phyloP scores from a whole-genome alignment of 345 rosid species.

The Eucalyptus regnans region DNA sequence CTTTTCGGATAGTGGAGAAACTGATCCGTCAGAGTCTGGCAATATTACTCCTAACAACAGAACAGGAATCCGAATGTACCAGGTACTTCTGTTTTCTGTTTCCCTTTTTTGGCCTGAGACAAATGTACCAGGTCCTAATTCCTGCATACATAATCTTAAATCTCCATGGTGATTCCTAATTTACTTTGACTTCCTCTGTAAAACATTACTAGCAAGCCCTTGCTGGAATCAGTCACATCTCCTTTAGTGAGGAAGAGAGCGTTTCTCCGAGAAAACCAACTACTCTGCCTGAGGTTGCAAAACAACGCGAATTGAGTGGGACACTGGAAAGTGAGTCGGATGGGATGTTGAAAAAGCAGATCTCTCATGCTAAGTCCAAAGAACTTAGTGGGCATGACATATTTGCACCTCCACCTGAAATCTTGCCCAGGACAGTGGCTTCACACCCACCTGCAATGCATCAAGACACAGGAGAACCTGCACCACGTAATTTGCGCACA shows the following conservation, averaged over 20 bases:
- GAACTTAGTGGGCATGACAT: constrained; percentile 94
- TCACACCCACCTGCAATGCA: constrained; percentile 51
- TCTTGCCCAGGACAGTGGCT: constrained; percentile 56
- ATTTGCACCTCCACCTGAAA: constrained; percentile 97
- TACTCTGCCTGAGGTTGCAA: constrained; percentile 68
- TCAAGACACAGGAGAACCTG: constrained; percentile 52
- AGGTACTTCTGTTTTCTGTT: constrained; percentile 17
- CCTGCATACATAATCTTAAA: not conserved
- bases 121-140: constrained; percentile 59
- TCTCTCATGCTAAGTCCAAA: constrained; percentile 78
- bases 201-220: constrained; percentile 52
- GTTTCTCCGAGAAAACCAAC: constrained; percentile 66
- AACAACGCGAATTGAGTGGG: constrained; percentile 94
- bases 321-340: constrained; percentile 56
- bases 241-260: constrained; percentile 75
- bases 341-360: constrained; percentile 56
- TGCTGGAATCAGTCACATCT: constrained; percentile 86
- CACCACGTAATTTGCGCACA: constrained; percentile 13
- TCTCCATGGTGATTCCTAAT: not conserved
- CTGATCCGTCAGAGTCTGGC: constrained; percentile 34
- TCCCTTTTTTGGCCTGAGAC: not conserved
- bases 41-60: constrained; percentile 20
- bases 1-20: constrained; percentile 43
- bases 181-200: not conserved
- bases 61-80: constrained; percentile 59